These are phyloP conservation scores for Hypoxylon sp. DNA, from an alignment of 2,329 filamentous ascomycete genomes.

Conservation along the genomic window DNA sequence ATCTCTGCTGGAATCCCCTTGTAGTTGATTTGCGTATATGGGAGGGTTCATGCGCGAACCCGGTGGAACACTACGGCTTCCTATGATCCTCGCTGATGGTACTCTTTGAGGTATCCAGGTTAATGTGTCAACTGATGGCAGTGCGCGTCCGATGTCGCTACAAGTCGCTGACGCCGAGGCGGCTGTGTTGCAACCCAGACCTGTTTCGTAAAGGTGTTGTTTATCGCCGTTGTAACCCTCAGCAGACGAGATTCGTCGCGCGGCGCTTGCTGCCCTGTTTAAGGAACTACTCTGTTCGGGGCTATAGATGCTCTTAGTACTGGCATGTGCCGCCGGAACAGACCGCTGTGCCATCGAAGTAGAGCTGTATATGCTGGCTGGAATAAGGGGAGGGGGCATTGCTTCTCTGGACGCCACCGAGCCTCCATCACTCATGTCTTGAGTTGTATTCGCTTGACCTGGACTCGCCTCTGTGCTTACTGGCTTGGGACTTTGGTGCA, in stretches of 20 bases:
- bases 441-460: not conserved
- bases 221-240: not conserved
- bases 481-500: not conserved
- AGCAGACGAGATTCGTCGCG: not conserved
- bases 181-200: not conserved
- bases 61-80: conserved; percentile 23
- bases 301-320: not conserved
- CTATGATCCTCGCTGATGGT: conserved; percentile 17
- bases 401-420: conserved; percentile 41
- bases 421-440: conserved; percentile 18
- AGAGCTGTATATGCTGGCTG: conserved; percentile 12
- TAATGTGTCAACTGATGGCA: conserved; percentile 24
- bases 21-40: conserved; percentile 29
- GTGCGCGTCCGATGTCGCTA: conserved; percentile 8
- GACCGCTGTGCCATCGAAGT: not conserved
- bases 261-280: not conserved
- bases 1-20: not conserved
- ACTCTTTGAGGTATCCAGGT: conserved; percentile 43
- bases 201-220: not conserved
- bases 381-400: conserved; percentile 46
- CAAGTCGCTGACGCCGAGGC: not conserved
- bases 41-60: conserved; percentile 32
- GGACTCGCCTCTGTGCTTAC: not conserved
- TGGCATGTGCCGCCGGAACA: not conserved
- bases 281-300: not conserved